These are phyloP conservation scores for Candida mesenterica DNA, from an alignment of 1,139 yeast genomes.

Conservation along the genomic window DNA sequence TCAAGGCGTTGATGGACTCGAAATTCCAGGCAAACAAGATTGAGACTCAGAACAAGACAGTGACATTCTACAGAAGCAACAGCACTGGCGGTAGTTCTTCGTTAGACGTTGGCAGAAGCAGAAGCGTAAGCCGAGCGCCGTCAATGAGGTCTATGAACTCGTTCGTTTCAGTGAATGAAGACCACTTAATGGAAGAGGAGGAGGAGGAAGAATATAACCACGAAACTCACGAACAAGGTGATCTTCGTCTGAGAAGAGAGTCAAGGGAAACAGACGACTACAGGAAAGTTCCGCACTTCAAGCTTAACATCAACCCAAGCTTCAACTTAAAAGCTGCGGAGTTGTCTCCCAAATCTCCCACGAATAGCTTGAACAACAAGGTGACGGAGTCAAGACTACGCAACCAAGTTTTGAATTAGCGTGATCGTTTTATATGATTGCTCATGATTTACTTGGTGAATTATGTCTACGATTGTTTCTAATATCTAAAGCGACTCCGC, in stretches of 20 bases:
- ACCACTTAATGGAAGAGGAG: slow-evolving; percentile 19
- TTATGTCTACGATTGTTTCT: neutral
- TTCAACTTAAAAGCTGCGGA: slow-evolving; percentile 2
- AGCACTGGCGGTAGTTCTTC: slow-evolving; percentile 21
- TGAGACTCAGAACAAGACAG: slow-evolving; percentile 52
- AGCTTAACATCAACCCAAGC: slow-evolving; percentile 2
- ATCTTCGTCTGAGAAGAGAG: too few relatives aligned
- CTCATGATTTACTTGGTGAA: too few relatives aligned
- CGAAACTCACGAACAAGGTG: slow-evolving; percentile 1
- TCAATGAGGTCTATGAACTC: slow-evolving; percentile 29
- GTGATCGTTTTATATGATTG: too few relatives aligned
- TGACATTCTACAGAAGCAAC: slow-evolving; percentile 47
- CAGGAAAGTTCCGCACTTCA: slow-evolving; percentile 2
- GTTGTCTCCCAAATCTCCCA: slow-evolving; percentile 6
- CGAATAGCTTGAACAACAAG: slow-evolving; percentile 4
- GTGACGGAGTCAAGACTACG: slow-evolving; percentile 1
- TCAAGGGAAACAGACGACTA: slow-evolving; percentile 1
- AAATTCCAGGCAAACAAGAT: slow-evolving; percentile 40
- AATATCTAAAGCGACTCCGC: too few relatives aligned
- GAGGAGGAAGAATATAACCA: slow-evolving; percentile 12
- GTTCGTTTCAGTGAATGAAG: slow-evolving; percentile 25
- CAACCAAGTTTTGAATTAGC: slow-evolving; percentile 3
- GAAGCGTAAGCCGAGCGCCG: slow-evolving; percentile 29
- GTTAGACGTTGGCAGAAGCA: slow-evolving; percentile 11
- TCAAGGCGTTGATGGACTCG: slow-evolving; percentile 25